Conservation (phyloP, 2,329 filamentous ascomycete species). For the Pseudogymnoascus sp. region DNA sequence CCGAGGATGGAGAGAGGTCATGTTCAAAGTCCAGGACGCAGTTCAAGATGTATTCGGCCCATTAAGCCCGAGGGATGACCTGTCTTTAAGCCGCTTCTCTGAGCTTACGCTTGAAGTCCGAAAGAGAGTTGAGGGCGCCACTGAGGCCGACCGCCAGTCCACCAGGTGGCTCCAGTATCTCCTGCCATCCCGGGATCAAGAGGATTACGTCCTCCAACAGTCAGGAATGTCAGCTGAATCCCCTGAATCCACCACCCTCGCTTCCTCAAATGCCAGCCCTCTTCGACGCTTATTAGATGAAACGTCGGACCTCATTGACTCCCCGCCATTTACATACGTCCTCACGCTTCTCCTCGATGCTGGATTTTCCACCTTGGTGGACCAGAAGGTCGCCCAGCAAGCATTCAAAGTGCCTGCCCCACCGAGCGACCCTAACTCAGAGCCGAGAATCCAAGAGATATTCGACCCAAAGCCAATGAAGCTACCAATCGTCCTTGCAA, state of each 20-base stretch:
- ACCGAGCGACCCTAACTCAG: conserved; percentile 22
- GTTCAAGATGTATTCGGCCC: conserved; percentile 86
- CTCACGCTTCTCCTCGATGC: conserved; percentile 80
- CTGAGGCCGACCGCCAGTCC: conserved; percentile 53
- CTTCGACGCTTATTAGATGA: conserved; percentile 86
- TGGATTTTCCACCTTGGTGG: conserved; percentile 75
- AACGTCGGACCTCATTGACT: conserved; percentile 91
- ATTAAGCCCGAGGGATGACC: conserved; percentile 79
- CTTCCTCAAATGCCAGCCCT: conserved; percentile 37
- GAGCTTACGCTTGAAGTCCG: conserved; percentile 77
- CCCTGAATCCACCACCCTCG: conserved; percentile 31
- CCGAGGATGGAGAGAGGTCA: conserved; percentile 76
- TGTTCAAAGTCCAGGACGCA: conserved; percentile 73
- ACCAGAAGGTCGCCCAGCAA: conserved; percentile 70
- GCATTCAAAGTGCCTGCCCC: conserved; percentile 60
- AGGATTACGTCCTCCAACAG: conserved; percentile 76
- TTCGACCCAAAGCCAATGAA: conserved; percentile 52
- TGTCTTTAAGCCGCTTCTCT: conserved; percentile 73
- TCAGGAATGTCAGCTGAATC: conserved; percentile 66
- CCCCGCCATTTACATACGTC: conserved; percentile 81
- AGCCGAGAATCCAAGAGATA: conserved; percentile 42
- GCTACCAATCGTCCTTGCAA: conserved; percentile 82
- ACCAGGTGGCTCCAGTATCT: conserved; percentile 70
- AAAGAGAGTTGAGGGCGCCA: conserved; percentile 72
- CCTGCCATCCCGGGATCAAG: conserved; percentile 70